A percentile compares a stretch with the other conserved stretches of the same genome.
Evolutionary conservation across 1,139 yeast species (phyloP).

Genomic region (Yamadazyma songkhlaensis): DNA sequence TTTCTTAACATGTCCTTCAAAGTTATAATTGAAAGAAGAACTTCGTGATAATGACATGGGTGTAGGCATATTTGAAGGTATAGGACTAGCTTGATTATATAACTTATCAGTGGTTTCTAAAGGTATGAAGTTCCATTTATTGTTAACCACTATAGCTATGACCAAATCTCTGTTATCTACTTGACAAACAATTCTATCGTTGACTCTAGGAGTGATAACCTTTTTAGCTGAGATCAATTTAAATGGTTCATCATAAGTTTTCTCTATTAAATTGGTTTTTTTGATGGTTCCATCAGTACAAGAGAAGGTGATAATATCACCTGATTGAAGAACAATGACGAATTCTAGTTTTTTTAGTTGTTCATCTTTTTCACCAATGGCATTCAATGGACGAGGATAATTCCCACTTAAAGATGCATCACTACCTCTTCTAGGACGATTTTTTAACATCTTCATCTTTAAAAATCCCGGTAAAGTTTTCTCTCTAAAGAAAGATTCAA

Average conservation of each 20-base stretch:
- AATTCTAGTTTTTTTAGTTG: slow-evolving; percentile 27
- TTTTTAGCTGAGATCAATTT: slow-evolving; percentile 50
- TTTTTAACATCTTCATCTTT: slow-evolving; percentile 39
- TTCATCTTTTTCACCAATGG: slow-evolving; percentile 10
- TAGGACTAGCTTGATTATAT: slow-evolving; percentile 33
- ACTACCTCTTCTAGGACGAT: slow-evolving; percentile 25
- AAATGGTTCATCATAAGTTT: slow-evolving; percentile 20
- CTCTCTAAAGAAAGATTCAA: slow-evolving; percentile 60
- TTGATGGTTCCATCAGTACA: slow-evolving; percentile 46
- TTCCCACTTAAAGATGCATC: slow-evolving; percentile 34
- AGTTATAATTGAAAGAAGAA: slow-evolving; percentile 8
- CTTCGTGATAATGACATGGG: slow-evolving; percentile 12
- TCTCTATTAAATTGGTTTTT: slow-evolving; percentile 21
- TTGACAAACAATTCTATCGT: slow-evolving; percentile 65
- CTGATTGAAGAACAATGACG: slow-evolving; percentile 37
- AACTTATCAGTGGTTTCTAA: slow-evolving; percentile 45
- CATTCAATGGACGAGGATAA: slow-evolving; percentile 20
- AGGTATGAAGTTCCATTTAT: slow-evolving; percentile 60
- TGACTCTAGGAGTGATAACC: slow-evolving; percentile 68
- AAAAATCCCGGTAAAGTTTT: slow-evolving; percentile 50
- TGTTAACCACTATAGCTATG: slow-evolving; percentile 63
- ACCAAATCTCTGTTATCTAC: slow-evolving; percentile 50
- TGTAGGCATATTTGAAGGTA: slow-evolving; percentile 5
- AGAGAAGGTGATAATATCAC: slow-evolving; percentile 45
- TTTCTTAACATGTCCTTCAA: slow-evolving; percentile 4